Base-by-base conservation (phyloP, 352 stramenopile genomes). In the Phytophthora hibernalis region DNA sequence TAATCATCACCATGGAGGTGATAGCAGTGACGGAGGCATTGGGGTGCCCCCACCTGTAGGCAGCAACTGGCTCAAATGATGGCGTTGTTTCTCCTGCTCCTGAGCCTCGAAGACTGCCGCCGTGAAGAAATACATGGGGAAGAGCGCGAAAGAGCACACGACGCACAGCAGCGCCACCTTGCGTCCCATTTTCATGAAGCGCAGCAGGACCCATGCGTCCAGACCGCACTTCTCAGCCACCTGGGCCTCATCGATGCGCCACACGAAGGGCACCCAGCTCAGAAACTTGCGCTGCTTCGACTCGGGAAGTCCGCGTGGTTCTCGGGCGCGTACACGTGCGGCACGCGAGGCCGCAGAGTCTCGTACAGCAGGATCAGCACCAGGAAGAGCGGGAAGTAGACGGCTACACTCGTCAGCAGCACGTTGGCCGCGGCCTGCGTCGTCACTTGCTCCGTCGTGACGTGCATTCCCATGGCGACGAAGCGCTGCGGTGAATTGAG, bases 141-240 rank as follows among this genome's bases (percentile, higher is more conserved):
- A 91, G 53, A 92, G 83, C 18, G 72, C 72, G n/a, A 91, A 38
- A 5, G 84, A 90, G 16, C 68, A 80, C 48, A 79, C 28, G 44
- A 91, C 43, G 15, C 67, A 79, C 54, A 95, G 60, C 22, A 80
- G 62, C 21, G 84, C 81, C 47, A 93, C 78, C 38, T 91, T 90
- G 35, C 88, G 79, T 9, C 81, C 76, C 42, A 95, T 76, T 24
- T 82, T 79, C 37, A 92, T 72, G 54, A 95, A 95, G 49, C 83
- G 85, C 59, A 93, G 57, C 53, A 93, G 82, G 56, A 93, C 79
- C 78, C 81, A 89, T 15, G 85, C 80, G 58, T 92, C 83, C 57
- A 93, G 68, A 0, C 85, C 85, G 45, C 85, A 91, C 47, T 77
- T 77, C 2, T 86, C 64, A 15, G 87, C 77, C 31, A 93, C 82